Conservation (phyloP, 2,329 filamentous ascomycete genomes). For the Byssoonygena ceratinophila region DNA sequence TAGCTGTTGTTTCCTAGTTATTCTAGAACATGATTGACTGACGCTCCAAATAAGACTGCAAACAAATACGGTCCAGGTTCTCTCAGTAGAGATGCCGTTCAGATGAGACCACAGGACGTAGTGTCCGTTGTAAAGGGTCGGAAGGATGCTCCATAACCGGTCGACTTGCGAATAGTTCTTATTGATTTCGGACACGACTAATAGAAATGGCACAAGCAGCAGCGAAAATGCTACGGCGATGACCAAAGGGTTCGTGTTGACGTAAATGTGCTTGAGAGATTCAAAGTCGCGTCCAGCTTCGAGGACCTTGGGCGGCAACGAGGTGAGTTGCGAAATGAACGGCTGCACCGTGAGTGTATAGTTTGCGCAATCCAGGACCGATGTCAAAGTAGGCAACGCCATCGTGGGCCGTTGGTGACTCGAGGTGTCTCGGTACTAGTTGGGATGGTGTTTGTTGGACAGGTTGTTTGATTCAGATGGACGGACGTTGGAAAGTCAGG, state of each 20-base stretch:
- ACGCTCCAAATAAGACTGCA: slow-evolving; percentile 72
- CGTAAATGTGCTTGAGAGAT: slow-evolving; percentile 60
- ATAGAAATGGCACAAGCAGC: slow-evolving; percentile 58
- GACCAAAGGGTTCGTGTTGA: slow-evolving; percentile 76
- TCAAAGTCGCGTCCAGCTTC: slow-evolving; percentile 51
- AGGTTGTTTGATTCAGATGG: neutral
- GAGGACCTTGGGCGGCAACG: slow-evolving; percentile 56
- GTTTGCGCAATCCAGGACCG: slow-evolving; percentile 64
- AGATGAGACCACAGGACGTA: slow-evolving; percentile 73
- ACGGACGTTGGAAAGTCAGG: neutral
- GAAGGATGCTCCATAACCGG: slow-evolving; percentile 80
- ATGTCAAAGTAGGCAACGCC: slow-evolving; percentile 55
- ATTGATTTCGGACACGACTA: slow-evolving; percentile 73
- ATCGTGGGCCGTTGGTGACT: slow-evolving; percentile 35
- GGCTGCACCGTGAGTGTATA: slow-evolving; percentile 65
- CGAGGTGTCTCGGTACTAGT: neutral
- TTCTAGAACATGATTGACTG: slow-evolving; percentile 27
- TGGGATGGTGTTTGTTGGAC: neutral
- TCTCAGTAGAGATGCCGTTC: slow-evolving; percentile 56
- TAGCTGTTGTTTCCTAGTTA: neutral
- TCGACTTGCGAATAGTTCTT: slow-evolving; percentile 96
- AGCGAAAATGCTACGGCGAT: slow-evolving; percentile 62
- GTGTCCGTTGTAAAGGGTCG: slow-evolving; percentile 75
- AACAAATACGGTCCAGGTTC: slow-evolving; percentile 61
- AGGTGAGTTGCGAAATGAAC: slow-evolving; percentile 58